Conservation (phyloP, 768 basidiomycete genomes). For the Lepiota subincarnata region DNA sequence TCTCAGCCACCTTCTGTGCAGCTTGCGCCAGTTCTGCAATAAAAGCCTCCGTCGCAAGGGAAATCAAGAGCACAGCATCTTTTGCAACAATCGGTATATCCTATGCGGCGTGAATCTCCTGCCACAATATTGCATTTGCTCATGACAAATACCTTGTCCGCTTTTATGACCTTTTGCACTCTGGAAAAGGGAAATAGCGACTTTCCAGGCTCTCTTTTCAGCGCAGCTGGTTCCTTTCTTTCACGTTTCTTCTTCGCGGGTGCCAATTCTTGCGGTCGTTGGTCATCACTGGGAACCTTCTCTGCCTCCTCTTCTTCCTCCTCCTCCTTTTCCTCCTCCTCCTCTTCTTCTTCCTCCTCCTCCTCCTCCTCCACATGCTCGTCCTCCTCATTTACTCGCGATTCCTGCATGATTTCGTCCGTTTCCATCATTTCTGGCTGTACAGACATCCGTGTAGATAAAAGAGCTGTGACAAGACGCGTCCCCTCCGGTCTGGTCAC, state of each 20-base stretch:
- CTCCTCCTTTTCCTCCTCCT: not conserved
- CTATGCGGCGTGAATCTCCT: conserved; percentile 30
- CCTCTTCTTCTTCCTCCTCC: conserved; percentile 1
- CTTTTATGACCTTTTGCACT: conserved; percentile 83
- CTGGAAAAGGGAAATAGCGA: conserved; percentile 71
- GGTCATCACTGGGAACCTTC: conserved; percentile 1
- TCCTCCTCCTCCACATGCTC: conserved; percentile 6
- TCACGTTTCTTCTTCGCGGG: conserved; percentile 25
- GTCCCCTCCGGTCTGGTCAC: conserved; percentile 7
- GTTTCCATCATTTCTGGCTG: conserved; percentile 10
- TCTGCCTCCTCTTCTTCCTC: conserved; percentile 11
- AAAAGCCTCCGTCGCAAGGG: conserved; percentile 86
- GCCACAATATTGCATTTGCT: not conserved
- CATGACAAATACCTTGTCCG: conserved; percentile 58
- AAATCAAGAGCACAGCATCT: conserved; percentile 77
- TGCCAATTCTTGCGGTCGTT: conserved; percentile 3
- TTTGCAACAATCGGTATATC: conserved; percentile 72
- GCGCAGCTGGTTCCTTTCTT: conserved; percentile 22
- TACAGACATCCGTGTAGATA: conserved; percentile 6
- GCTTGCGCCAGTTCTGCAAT: conserved; percentile 72
- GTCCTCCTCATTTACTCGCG: conserved; percentile 5
- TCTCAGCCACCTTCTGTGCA: conserved; percentile 62
- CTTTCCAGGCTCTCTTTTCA: conserved; percentile 49
- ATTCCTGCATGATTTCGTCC: conserved; percentile 13
- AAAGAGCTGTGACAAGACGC: conserved; percentile 12